Evolutionary conservation across 345 rosid genomes (phyloP), one percentile per base, ranked within the genome.

Genomic region (Bruguiera gymnorhiza): DNA sequence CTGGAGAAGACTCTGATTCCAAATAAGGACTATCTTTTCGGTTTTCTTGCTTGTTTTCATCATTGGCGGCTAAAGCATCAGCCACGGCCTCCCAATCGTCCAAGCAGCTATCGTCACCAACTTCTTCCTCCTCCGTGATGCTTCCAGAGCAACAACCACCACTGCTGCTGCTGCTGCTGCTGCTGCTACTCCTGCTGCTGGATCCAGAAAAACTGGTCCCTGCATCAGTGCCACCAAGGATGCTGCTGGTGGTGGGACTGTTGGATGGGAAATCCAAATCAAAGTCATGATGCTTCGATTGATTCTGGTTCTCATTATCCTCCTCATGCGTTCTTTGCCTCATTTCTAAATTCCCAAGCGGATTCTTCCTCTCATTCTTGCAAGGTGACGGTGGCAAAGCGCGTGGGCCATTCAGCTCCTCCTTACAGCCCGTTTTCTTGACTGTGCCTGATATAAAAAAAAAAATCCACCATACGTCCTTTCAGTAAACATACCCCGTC

Each of bases 21-120:
- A 63, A 66, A 72, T 69, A 65, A 8, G 68, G 70, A 73, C 73
- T 71, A 39, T 73, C 76, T 23, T 78, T 67, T 69, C 15, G 70
- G 19, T 51, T 62, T 56, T 5, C 71, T 62, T 82, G 85, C 24
- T 77, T 80, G 58, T 78, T 75, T 6, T 79, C 79, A 21, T 84
- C 89, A 70, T 78, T 74, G 1, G 96, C 91, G 0, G 93, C 97
- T 74, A 94, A 73, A 67, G 98, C 98, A 79, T 94, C 98, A 30
- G 98, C 97, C 73, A 91, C 62, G 54, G 97, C 91, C 71, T 94
- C 98, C 98, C 98, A 94, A 67, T 94, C 95, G 66, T 94, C 98
- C 85, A 94, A 82, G 79, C 96, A 87, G 30, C 76, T 87, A 62
- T 86, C 94, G 39, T 83, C 91, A 20, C 60, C 60, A 13, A 56